These are phyloP conservation scores for Stagonosporopsis chrysanthemi DNA, from an alignment of 2,329 filamentous ascomycete genomes.

Conservation along the genomic window DNA sequence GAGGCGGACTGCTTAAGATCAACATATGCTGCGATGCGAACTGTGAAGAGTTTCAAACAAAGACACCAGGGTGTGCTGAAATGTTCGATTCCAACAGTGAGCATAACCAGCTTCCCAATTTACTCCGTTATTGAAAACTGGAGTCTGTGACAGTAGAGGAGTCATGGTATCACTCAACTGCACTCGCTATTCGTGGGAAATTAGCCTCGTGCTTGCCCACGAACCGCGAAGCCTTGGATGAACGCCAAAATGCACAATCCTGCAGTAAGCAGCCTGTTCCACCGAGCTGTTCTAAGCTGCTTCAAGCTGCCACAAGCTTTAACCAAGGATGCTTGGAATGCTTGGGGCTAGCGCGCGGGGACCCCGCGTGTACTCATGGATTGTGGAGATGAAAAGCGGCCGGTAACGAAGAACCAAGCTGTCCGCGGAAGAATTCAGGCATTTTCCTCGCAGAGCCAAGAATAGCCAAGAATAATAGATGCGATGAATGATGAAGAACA, in stretches of 20 bases:
- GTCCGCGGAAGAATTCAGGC: slow-evolving; percentile 24
- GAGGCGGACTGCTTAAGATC: too few relatives aligned
- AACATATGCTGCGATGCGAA: too few relatives aligned
- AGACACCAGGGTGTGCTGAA: too few relatives aligned
- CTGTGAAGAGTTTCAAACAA: too few relatives aligned
- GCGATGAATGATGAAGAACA: not conserved
- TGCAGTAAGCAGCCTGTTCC: not conserved
- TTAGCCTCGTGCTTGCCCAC: slow-evolving; percentile 9
- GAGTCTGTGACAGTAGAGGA: not conserved
- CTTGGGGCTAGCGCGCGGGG: slow-evolving; percentile 29
- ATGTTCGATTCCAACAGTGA: too few relatives aligned
- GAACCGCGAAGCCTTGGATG: slow-evolving; percentile 11
- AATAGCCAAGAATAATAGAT: slow-evolving; percentile 1
- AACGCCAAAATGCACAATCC: slow-evolving; percentile 35
- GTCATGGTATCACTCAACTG: not conserved
- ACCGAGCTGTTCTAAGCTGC: slow-evolving; percentile 23
- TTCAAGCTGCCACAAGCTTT: slow-evolving; percentile 30
- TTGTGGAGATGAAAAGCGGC: slow-evolving; percentile 24
- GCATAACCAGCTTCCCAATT: too few relatives aligned
- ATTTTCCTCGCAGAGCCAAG: slow-evolving; percentile 1
- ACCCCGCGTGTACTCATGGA: slow-evolving; percentile 21
- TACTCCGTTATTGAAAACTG: too few relatives aligned
- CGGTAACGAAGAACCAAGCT: not conserved
- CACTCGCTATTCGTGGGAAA: slow-evolving; percentile 16
- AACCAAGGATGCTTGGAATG: slow-evolving; percentile 20